phyloP scores from a whole-genome alignment of 768 basidiomycete species.

The Tulasnella sp. region DNA sequence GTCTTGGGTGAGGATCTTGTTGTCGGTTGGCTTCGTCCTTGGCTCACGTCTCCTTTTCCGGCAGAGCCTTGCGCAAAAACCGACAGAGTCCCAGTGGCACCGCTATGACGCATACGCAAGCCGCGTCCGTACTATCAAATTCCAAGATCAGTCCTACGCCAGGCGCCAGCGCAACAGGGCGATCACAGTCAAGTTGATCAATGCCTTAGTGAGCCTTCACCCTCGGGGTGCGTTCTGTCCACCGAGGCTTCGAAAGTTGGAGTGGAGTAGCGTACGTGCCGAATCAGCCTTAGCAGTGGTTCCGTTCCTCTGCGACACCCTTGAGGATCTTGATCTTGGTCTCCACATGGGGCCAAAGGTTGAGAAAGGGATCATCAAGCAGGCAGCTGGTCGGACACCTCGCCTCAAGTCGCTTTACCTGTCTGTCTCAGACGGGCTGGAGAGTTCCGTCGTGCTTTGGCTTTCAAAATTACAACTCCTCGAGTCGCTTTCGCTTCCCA shows the following conservation, averaged over 20 bases:
- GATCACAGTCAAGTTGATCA: not conserved
- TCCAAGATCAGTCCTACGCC: not conserved
- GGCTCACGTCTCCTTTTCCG: not conserved
- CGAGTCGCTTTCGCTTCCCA: not conserved
- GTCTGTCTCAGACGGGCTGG: too few species aligned
- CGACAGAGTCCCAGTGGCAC: not conserved
- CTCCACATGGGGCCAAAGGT: not conserved
- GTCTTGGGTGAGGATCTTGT: not conserved
- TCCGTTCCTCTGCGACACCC: not conserved
- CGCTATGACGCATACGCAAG: not conserved
- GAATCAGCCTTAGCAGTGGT: not conserved
- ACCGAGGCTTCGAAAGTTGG: not conserved
- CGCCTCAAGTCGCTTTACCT: not conserved
- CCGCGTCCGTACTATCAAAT: not conserved
- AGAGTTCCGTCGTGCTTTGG: not conserved
- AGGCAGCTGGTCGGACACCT: not conserved
- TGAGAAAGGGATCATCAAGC: not conserved
- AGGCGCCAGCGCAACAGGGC: not conserved
- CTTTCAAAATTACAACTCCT: not conserved
- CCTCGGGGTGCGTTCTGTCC: not conserved
- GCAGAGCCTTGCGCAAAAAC: not conserved
- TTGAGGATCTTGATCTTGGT: not conserved
- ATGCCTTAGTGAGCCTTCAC: not conserved
- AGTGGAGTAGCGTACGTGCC: not conserved
- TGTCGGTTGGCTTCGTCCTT: not conserved